These are phyloP conservation scores for Davidsoniella australis DNA, from an alignment of 2,329 filamentous ascomycete species.

Conservation along the genomic window DNA sequence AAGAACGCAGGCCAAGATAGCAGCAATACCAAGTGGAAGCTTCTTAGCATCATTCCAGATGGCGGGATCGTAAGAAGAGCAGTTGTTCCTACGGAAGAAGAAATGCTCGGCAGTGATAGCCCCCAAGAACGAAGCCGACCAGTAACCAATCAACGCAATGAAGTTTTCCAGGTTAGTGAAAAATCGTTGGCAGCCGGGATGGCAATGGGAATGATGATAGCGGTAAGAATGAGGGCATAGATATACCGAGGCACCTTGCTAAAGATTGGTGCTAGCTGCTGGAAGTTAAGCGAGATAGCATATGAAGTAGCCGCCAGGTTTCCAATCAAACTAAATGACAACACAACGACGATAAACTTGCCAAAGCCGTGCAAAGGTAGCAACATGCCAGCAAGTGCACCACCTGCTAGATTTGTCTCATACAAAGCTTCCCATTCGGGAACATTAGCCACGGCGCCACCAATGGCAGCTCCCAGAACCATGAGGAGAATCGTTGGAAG, in stretches of 20 bases:
- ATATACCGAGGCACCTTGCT: constrained; percentile 37
- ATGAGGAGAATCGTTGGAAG: constrained; percentile 41
- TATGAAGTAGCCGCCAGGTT: constrained; percentile 45
- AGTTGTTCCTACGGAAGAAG: constrained; percentile 29
- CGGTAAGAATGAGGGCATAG: constrained; percentile 39
- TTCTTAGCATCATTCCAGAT: constrained; percentile 29
- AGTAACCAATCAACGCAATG: constrained; percentile 39
- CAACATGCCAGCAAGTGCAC: constrained; percentile 43
- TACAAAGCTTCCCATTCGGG: constrained; percentile 38
- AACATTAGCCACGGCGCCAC: constrained; percentile 37
- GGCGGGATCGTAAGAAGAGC: constrained; percentile 27
- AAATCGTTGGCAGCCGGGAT: constrained; percentile 38
- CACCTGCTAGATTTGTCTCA: constrained; percentile 35
- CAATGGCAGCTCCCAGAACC: constrained; percentile 47
- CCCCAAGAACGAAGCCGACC: constrained; percentile 36
- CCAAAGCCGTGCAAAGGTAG: constrained; percentile 40
- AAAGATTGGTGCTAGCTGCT: constrained; percentile 39
- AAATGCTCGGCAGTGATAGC: constrained; percentile 32
- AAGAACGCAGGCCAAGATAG: constrained; percentile 28
- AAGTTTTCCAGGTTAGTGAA: constrained; percentile 41
- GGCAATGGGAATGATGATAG: constrained; percentile 40
- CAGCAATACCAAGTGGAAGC: constrained; percentile 30
- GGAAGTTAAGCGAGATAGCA: constrained; percentile 46
- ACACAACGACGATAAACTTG: constrained; percentile 42
- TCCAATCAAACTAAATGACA: constrained; percentile 39